phyloP scores from a whole-genome alignment of 164 flowering plant species.

The Chimonanthus praecox region DNA sequence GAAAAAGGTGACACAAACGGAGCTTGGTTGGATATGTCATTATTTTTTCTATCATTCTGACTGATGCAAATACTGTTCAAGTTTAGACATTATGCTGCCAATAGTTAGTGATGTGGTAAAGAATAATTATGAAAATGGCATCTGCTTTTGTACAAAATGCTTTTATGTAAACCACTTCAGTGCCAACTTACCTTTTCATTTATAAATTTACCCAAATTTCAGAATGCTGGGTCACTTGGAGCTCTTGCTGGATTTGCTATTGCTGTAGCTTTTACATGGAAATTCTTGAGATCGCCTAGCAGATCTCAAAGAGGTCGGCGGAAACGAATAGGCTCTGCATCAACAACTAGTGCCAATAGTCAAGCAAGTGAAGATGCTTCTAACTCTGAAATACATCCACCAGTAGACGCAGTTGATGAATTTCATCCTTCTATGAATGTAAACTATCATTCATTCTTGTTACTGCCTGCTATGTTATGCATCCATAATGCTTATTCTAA shows the following conservation, averaged over 20 bases:
- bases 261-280: slow-evolving; percentile 32
- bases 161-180: not conserved
- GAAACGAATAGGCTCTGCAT: slow-evolving; percentile 22
- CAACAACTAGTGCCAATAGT: slow-evolving; percentile 11
- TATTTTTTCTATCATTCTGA: no score
- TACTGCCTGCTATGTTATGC: not conserved
- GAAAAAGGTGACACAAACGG: no score
- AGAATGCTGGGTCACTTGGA: slow-evolving; percentile 32
- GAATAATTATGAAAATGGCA: not conserved
- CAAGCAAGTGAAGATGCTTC: slow-evolving; percentile 13
- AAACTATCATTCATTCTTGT: not conserved
- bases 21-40: no score
- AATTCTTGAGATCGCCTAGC: slow-evolving; percentile 23
- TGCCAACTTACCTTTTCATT: not conserved
- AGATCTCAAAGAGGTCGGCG: slow-evolving; percentile 16
- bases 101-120: no score
- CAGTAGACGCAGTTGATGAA: slow-evolving; percentile 6
- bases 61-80: no score
- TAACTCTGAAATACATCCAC: not conserved
- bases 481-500: slow-evolving; percentile 10
- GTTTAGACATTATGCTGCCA: no score
- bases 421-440: slow-evolving; percentile 20
- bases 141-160: not conserved
- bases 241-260: slow-evolving; percentile 35
- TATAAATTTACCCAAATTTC: slow-evolving; percentile 3